A percentile compares a stretch with the other conserved stretches of the same genome.
Conservation (phyloP, 495 filamentous ascomycete species). For the Penicillium ochrochloron region DNA sequence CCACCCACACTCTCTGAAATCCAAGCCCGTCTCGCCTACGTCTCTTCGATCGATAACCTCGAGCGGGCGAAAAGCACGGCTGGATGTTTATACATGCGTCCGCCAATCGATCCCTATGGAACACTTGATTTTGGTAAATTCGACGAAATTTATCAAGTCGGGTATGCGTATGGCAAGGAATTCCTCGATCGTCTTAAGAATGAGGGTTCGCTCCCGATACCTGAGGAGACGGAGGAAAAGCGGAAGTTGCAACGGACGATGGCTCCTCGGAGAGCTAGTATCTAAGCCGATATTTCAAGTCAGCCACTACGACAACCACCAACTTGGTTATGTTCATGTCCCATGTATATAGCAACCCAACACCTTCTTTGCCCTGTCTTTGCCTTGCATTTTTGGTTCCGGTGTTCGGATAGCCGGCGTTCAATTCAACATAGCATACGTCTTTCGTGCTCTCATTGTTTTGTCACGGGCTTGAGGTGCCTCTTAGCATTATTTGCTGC, state of each 20-base stretch:
- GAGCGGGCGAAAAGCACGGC: constrained; percentile 87
- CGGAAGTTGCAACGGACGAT: constrained; percentile 87
- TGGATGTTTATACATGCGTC: constrained; percentile 93
- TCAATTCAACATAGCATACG: constrained; percentile 7
- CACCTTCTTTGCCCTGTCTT: background rate
- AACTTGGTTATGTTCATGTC: background rate
- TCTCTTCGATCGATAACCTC: constrained; percentile 88
- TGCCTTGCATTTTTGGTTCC: background rate
- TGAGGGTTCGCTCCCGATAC: constrained; percentile 67
- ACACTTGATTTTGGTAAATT: constrained; percentile 97
- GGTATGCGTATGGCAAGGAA: constrained; percentile 81
- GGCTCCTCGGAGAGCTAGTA: constrained; percentile 91
- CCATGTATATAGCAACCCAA: background rate
- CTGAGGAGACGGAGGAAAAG: constrained; percentile 83
- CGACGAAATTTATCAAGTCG: constrained; percentile 91
- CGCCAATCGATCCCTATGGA: constrained; percentile 90
- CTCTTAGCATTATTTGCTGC: background rate
- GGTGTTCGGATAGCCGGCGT: background rate
- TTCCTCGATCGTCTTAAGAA: constrained; percentile 75
- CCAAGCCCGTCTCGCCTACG: constrained; percentile 91
- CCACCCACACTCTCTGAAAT: constrained; percentile 96
- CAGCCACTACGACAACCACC: background rate
- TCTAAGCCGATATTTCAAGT: constrained; percentile 38
- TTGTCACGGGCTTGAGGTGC: background rate
- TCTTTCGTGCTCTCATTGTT: background rate